Conservation (phyloP, 768 basidiomycete genomes). For the Leucocoprinus birnbaumii region DNA sequence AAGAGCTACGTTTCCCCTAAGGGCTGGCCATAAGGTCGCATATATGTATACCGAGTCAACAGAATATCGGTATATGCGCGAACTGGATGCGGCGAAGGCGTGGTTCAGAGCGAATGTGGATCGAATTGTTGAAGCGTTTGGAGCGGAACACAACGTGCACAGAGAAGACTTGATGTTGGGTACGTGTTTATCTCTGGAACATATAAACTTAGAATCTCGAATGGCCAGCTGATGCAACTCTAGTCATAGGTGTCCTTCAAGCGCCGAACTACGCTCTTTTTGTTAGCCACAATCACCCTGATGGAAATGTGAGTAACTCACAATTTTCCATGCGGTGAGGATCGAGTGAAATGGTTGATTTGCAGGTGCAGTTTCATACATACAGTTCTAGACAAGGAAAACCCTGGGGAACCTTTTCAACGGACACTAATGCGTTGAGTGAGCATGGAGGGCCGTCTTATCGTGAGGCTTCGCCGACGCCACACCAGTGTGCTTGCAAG, state of each 20-base stretch:
- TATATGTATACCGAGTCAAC: conserved; percentile 69
- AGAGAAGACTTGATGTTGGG: conserved; percentile 61
- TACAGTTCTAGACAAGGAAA: conserved; percentile 50
- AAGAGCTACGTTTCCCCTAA: conserved; percentile 58
- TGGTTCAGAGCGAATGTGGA: conserved; percentile 77
- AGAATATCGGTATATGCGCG: conserved; percentile 64
- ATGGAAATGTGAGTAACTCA: conserved; percentile 28
- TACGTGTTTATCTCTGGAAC: conserved; percentile 17
- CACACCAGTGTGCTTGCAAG: conserved; percentile 9
- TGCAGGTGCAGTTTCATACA: conserved; percentile 68
- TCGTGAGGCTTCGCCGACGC: neutral
- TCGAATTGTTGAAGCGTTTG: conserved; percentile 56
- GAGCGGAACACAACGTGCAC: conserved; percentile 40
- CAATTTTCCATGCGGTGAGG: neutral
- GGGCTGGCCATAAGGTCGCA: conserved; percentile 63
- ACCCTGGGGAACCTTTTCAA: conserved; percentile 75
- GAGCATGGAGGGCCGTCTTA: conserved; percentile 20
- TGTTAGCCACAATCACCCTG: conserved; percentile 66
- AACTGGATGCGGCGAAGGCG: conserved; percentile 57
- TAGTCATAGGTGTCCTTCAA: conserved; percentile 68
- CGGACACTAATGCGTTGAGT: conserved; percentile 42
- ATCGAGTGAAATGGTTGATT: neutral
- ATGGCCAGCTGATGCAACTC: neutral
- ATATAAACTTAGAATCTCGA: neutral
- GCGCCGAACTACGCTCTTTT: conserved; percentile 73